phyloP scores from a whole-genome alignment of 2,329 filamentous ascomycete species.

The Colletotrichum siamense region DNA sequence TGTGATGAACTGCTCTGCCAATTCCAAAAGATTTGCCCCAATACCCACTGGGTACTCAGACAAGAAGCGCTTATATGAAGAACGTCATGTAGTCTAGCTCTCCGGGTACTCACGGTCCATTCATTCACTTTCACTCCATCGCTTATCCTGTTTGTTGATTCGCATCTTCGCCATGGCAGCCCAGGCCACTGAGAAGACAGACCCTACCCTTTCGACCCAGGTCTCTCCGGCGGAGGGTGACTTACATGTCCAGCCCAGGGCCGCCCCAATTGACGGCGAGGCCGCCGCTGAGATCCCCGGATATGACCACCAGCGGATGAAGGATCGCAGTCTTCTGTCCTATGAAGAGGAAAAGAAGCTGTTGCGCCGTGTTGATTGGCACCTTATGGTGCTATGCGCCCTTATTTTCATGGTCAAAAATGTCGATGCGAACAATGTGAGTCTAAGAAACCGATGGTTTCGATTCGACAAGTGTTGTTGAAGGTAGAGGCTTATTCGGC shows the following conservation, averaged over 20 bases:
- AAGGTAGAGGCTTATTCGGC: not conserved
- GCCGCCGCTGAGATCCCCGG: not conserved
- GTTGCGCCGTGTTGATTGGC: constrained; percentile 28
- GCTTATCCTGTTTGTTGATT: not conserved
- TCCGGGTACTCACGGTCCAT: not conserved
- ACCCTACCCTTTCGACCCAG: not conserved
- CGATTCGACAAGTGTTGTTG: not conserved
- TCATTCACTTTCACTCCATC: not conserved
- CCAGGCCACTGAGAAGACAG: not conserved
- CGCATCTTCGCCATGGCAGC: not conserved
- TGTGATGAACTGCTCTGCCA: not conserved
- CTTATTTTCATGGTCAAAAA: constrained; percentile 47
- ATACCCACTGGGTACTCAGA: not conserved
- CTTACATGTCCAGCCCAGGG: not conserved
- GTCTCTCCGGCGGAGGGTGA: not conserved
- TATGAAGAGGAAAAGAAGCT: constrained; percentile 28
- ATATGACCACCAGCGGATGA: not conserved
- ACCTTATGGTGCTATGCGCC: constrained; percentile 33
- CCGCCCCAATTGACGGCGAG: not conserved
- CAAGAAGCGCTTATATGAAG: not conserved
- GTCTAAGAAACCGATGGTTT: not conserved
- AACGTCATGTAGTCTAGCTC: not conserved
- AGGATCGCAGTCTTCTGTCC: not conserved
- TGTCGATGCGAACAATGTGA: constrained; percentile 39
- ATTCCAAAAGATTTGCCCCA: not conserved